A percentile compares a stretch with the other conserved stretches of the same genome.
Evolutionary conservation across 1,284 basidiomycete species (phyloP).

Genomic region (Coniferiporia sulphurascens): DNA sequence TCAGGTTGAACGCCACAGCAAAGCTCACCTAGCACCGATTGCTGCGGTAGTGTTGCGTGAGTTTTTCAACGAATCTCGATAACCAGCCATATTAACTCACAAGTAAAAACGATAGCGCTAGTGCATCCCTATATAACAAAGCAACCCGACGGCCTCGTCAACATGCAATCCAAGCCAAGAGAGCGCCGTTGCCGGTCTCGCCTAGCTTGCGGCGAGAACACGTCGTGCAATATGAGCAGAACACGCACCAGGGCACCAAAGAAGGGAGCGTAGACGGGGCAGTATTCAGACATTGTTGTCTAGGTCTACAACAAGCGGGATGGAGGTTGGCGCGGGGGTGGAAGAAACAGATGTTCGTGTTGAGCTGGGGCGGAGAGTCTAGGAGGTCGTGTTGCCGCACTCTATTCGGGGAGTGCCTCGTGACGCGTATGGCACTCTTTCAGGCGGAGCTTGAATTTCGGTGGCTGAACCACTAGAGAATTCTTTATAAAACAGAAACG

Average conservation of each 20-base stretch:
- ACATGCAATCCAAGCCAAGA: neutral
- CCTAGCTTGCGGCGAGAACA: conserved; percentile 11
- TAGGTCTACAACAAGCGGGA: too few species aligned
- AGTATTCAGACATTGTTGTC: conserved; percentile 76
- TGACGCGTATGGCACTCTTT: neutral
- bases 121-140: conserved; percentile 74
- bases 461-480: neutral
- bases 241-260: conserved; percentile 88
- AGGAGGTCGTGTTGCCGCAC: neutral
- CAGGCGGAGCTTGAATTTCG: neutral
- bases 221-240: neutral
- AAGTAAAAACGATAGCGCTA: conserved; percentile 95
- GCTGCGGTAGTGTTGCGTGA: conserved; percentile 34
- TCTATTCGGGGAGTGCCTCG: neutral
- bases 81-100: conserved; percentile 45
- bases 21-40: conserved; percentile 64
- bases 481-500: too few species aligned
- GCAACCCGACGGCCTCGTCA: neutral
- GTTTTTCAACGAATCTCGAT: neutral
- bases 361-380: neutral
- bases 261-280: conserved; percentile 94
- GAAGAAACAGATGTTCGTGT: neutral
- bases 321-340: neutral
- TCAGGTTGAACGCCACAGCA: conserved; percentile 14
- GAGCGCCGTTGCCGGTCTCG: neutral